Evolutionary conservation across 768 basidiomycete genomes (phyloP), one percentile per base, ranked within the genome.

Genomic region (Collybiopsis confluens): DNA sequence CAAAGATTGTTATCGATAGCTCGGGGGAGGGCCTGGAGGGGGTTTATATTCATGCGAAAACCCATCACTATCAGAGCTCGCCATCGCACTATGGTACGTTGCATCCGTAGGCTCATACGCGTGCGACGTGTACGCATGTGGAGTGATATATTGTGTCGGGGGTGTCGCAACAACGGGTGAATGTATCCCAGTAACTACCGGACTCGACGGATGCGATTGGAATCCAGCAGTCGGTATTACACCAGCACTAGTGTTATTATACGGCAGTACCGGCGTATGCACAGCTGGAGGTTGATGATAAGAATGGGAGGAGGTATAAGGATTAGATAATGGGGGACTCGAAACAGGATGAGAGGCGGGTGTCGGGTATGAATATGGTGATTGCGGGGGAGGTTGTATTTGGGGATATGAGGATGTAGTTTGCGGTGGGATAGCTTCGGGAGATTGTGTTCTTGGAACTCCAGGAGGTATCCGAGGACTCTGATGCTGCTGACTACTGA

Each of bases 61-160:
- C 23, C 27, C 30, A 30, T 18, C 23, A 16, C 41, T 41, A 20
- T 43, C 50, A 15, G 38, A 43, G 55, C 35, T 48, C 20, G 47
- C 61, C 44, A 60, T 65, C 5, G 62, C 58, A 10, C 61, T 58
- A 42, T 48, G 54, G 37, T 38, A 54, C 26, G 45, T 54, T 35
- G 45, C 20, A 18, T 54, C 45, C 18, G 54, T 54, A 36, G 54
- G 54, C 21, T 54, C 54, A 15, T 37, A n/a, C 15, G 36, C 45
- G 16, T 54, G 54, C 20, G 52, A 37, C 52, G 28, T n/a, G 46
- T 38, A 54, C 9, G 46, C 24, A 8, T 46, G 46, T 13, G 24
- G 38, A 37, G 20, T n/a, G 18, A 13, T 33, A 33, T n/a, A 37
- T 33, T 37, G 40, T 30, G 45, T 38, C 20, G 36, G n/a, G 10